Evolutionary conservation across 1,139 yeast genomes (phyloP), one percentile per base, ranked within the genome.

Genomic region (Hyphopichia burtonii): DNA sequence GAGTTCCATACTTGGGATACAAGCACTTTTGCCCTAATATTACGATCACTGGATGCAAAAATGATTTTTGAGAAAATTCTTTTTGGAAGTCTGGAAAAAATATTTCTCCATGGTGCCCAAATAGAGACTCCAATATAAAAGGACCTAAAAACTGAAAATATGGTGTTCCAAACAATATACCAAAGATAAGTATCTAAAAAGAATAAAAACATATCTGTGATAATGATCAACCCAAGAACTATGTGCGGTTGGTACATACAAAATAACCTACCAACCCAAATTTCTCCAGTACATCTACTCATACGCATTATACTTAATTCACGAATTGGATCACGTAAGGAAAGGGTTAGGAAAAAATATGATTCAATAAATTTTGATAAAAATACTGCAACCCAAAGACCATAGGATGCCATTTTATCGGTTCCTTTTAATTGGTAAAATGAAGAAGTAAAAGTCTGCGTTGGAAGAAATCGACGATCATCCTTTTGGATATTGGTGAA

Each of bases 31-130:
- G 71, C 57, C 39, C 66, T 65, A 22, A 56, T 51, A 10, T 58
- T 58, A 6, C 59, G 55, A 39, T 65, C 65, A 18, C 54, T 54
- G 4, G 67, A 53, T 9, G 66, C 56, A 8, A 66, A 61, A 10
- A 76, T 55, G 3, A 77, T 61, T 44, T 76, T 76, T 9, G 78
- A 68, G 39, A 65, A 61, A 11, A 77, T 76, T 45, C 82, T 57
- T 44, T 75, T 74, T 1, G 83, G 83, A 15, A 78, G 54, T 32
- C 80, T 58, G 2, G 78, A 66, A 48, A 74, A 77, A 38, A 75
- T 71, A 47, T 75, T 78, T 51, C 78, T 66, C 82, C 82, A 77
- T 1, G 83, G 82, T 6, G 82, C 76, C 78, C 80, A 76, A 17
- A 77, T 71, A 1, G 82, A 75, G 12, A 74, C 71, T 1, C 83